A percentile compares a stretch with the other conserved stretches of the same genome.
Evolutionary conservation across 768 basidiomycete species (phyloP).

Genomic region (Fistulinella prunicolor): DNA sequence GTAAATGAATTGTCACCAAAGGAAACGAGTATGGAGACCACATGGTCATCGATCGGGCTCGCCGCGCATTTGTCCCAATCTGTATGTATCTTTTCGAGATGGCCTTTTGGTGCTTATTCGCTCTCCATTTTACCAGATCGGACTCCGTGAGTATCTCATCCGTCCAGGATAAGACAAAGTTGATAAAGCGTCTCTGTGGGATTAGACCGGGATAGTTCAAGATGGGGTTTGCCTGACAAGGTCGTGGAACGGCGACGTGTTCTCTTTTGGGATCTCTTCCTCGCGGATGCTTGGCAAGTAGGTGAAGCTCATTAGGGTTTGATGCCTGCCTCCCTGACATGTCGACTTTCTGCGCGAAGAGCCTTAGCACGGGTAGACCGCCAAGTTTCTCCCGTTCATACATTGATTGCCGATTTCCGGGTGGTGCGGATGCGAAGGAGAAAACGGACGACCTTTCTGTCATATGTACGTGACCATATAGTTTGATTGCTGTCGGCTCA

Average conservation of each 20-base stretch:
- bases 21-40: conserved; percentile 71
- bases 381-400: conserved; percentile 65
- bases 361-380: conserved; percentile 67
- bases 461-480: conserved; percentile 26
- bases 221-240: conserved; percentile 61
- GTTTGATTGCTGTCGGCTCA: neutral
- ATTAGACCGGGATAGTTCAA: conserved; percentile 58
- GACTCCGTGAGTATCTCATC: conserved; percentile 53
- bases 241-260: conserved; percentile 63
- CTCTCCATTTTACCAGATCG: conserved; percentile 44
- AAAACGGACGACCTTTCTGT: conserved; percentile 21
- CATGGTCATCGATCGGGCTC: conserved; percentile 65
- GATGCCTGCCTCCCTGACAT: conserved; percentile 10
- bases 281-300: conserved; percentile 69
- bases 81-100: conserved; percentile 37
- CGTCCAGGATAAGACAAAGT: conserved; percentile 3
- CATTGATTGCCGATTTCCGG: conserved; percentile 65
- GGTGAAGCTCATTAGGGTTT: conserved; percentile 10
- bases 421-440: conserved; percentile 10
- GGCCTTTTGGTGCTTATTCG: conserved; percentile 10
- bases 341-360: conserved; percentile 36
- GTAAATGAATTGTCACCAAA: conserved; percentile 52
- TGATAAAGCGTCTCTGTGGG: conserved; percentile 8
- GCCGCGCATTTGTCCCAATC: conserved; percentile 64
- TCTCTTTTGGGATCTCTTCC: conserved; percentile 77